Evolutionary conservation across 2,329 filamentous ascomycete genomes (phyloP).

Genomic region (Chrysoporthe deuterocubensis): DNA sequence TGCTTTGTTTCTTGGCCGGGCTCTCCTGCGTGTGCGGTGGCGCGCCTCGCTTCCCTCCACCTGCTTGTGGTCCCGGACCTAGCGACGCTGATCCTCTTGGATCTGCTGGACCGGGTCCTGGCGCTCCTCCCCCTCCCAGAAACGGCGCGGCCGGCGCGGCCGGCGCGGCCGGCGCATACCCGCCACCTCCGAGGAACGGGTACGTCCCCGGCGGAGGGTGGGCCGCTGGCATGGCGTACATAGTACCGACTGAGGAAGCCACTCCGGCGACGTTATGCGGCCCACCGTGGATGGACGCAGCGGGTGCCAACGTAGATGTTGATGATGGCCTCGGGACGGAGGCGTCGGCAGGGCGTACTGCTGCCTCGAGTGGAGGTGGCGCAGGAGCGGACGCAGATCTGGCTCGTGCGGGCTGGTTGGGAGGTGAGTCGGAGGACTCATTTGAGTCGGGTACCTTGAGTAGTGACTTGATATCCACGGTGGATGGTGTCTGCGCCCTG

Average conservation of each 20-base stretch:
- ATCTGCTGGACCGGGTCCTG: constrained; percentile 33
- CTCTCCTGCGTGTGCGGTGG: constrained; percentile 62
- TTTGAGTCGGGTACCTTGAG: constrained; percentile 77
- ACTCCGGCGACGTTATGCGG: constrained; percentile 24
- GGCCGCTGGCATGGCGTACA: constrained; percentile 28
- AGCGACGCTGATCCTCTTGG: constrained; percentile 18
- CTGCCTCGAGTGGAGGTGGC: constrained; percentile 30
- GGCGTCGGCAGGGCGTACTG: constrained; percentile 23
- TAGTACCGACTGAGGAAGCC: constrained; percentile 25
- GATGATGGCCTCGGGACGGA: constrained; percentile 20
- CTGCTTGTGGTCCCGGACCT: constrained; percentile 13
- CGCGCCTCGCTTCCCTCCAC: constrained; percentile 52
- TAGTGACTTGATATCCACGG: constrained; percentile 93
- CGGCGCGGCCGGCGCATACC: constrained; percentile 22
- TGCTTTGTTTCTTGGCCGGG: constrained; percentile 91
- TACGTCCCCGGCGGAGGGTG: constrained; percentile 21
- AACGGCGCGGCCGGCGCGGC: not conserved
- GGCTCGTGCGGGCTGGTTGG: constrained; percentile 37
- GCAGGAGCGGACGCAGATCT: constrained; percentile 43
- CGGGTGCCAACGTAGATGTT: constrained; percentile 25
- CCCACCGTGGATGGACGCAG: constrained; percentile 25
- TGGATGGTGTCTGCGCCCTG: constrained; percentile 58
- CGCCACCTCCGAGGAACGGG: constrained; percentile 27
- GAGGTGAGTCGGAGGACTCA: constrained; percentile 64
- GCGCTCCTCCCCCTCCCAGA: constrained; percentile 31